Percentiles rank a stretch among this genome's conserved stretches.
Evolutionary conservation across 164 flowering plant species (phyloP).

Genomic region (Aristolochia contorta): DNA sequence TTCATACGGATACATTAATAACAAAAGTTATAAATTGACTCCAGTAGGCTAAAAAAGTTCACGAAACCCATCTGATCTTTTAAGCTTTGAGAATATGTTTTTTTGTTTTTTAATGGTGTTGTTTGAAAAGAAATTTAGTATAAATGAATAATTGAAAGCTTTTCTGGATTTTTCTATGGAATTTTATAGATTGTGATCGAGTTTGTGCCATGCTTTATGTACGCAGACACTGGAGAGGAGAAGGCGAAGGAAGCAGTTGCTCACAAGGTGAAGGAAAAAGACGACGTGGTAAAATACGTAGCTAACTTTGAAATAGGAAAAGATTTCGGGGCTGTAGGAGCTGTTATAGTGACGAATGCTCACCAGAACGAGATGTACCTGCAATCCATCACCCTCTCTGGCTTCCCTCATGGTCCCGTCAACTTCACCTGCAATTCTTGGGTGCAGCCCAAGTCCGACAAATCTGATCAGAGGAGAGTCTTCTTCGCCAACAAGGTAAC

Average conservation of each 20-base stretch:
- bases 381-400: conserved; percentile 30
- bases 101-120: too few relatives aligned
- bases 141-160: too few relatives aligned
- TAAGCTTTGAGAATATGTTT: too few relatives aligned
- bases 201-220: too few relatives aligned
- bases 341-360: conserved; percentile 40
- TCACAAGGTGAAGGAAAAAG: background rate
- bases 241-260: conserved; percentile 30
- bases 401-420: conserved; percentile 28
- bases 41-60: too few relatives aligned
- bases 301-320: conserved; percentile 22
- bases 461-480: conserved; percentile 31
- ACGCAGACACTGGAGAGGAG: conserved; percentile 35
- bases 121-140: too few relatives aligned
- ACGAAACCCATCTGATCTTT: too few relatives aligned
- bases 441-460: conserved; percentile 40
- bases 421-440: conserved; percentile 43
- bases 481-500: conserved; percentile 56
- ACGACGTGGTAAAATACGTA: conserved; percentile 27
- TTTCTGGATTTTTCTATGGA: too few relatives aligned
- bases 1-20: too few relatives aligned
- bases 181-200: too few relatives aligned
- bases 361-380: conserved; percentile 54
- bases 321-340: conserved; percentile 54
- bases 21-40: too few relatives aligned